A percentile compares a stretch with the other conserved stretches of the same genome.
Conservation (phyloP, 176 grass and related monocot genomes). For the Echinochloa phyllopogon region DNA sequence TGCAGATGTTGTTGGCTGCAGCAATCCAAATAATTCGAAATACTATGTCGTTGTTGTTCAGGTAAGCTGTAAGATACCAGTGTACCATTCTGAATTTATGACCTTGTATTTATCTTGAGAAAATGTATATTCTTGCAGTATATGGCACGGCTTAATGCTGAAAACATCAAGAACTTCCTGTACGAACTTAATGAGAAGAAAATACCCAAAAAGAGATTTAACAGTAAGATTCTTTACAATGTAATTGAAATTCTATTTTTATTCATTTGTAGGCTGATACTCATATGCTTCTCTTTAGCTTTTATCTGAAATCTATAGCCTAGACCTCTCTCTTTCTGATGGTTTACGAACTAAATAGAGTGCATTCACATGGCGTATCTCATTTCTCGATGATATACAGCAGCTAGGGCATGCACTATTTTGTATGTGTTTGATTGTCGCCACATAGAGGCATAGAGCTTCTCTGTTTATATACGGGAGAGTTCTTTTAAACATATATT, state of each 20-base stretch:
- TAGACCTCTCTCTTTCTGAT: background rate
- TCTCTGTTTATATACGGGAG: background rate
- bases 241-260: conserved; percentile 18
- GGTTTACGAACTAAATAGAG: background rate
- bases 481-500: background rate
- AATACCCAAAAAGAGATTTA: conserved; percentile 93
- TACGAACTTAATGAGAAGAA: conserved; percentile 77
- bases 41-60: conserved; percentile 96
- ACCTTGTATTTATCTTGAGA: conserved; percentile 18
- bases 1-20: conserved; percentile 75
- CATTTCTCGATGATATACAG: background rate
- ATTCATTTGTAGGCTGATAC: conserved; percentile 7
- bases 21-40: conserved; percentile 92
- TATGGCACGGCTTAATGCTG: conserved; percentile 83
- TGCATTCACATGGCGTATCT: background rate
- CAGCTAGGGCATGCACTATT: background rate
- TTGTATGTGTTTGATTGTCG: background rate
- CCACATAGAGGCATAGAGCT: background rate
- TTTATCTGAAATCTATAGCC: conserved; percentile 2
- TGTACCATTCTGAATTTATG: conserved; percentile 10
- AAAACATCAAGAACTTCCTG: conserved; percentile 89
- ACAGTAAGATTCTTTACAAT: conserved; percentile 70
- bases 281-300: background rate
- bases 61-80: conserved; percentile 55
- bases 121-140: conserved; percentile 68